phyloP scores from a whole-genome alignment of 352 stramenopile species.

The Phytophthora cactorum region DNA sequence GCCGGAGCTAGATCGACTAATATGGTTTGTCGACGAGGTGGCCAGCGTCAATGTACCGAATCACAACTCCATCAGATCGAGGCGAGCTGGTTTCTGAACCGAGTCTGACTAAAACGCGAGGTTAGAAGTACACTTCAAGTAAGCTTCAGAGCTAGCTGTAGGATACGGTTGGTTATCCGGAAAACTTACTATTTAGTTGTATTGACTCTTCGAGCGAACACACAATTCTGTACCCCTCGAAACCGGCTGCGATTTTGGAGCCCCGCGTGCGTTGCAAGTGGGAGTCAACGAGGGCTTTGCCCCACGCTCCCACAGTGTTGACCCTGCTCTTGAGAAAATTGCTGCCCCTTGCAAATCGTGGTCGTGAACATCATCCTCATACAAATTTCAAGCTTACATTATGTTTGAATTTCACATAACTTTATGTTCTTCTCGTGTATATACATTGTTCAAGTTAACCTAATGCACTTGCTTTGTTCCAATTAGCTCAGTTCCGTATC shows the following conservation, averaged over 20 bases:
- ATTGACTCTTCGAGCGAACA: conserved; percentile 14
- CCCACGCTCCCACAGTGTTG: not conserved
- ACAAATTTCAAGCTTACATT: not conserved
- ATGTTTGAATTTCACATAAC: not conserved
- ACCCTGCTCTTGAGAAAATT: conserved; percentile 15
- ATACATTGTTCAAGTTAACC: not conserved
- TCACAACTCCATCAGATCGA: not conserved
- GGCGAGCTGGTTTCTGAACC: conserved; percentile 16
- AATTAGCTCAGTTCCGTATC: conserved; percentile 19
- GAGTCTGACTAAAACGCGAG: conserved; percentile 6
- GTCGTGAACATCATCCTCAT: not conserved
- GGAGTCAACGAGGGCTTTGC: conserved; percentile 19
- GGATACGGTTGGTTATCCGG: conserved; percentile 16
- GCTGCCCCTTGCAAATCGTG: conserved; percentile 15
- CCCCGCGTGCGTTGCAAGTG: conserved; percentile 26
- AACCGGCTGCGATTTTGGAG: conserved; percentile 26
- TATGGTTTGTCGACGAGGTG: conserved; percentile 9
- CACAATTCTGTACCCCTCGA: not conserved
- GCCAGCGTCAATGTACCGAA: conserved; percentile 3
- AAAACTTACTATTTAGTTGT: conserved; percentile 1
- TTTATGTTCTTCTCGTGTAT: not conserved
- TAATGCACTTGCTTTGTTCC: not conserved
- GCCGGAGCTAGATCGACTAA: conserved; percentile 10
- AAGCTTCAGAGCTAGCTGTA: not conserved
- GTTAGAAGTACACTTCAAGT: not conserved